A percentile compares a stretch with the other conserved stretches of the same genome.
Evolutionary conservation across 129 eudicot species (phyloP).

Genomic region (Gnaphalium uliginosum): DNA sequence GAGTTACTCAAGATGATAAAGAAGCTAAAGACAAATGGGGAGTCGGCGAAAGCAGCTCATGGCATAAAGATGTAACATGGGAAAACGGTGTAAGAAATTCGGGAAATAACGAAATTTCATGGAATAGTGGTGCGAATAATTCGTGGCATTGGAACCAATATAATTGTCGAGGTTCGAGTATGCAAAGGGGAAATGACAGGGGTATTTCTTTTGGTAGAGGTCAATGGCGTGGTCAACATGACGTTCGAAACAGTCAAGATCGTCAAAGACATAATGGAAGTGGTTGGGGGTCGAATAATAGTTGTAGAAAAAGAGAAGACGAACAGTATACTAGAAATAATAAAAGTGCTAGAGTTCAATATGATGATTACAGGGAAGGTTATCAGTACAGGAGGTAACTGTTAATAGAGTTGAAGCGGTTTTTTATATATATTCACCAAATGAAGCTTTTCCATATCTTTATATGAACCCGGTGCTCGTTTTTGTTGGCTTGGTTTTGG

Average conservation of each 20-base stretch:
- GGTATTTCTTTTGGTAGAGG: slow-evolving; percentile 40
- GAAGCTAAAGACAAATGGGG: slow-evolving; percentile 44
- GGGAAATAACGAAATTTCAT: slow-evolving; percentile 34
- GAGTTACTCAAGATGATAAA: slow-evolving; percentile 22
- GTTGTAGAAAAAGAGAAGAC: slow-evolving; percentile 69
- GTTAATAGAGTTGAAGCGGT: slow-evolving; percentile 28
- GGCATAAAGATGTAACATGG: slow-evolving; percentile 32
- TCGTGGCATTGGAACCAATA: slow-evolving; percentile 47
- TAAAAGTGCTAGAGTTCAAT: slow-evolving; percentile 45
- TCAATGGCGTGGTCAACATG: slow-evolving; percentile 30
- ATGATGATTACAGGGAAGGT: slow-evolving; percentile 30
- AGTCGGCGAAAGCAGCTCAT: slow-evolving; percentile 27
- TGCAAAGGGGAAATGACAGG: slow-evolving; percentile 28
- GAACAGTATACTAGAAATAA: slow-evolving; percentile 46
- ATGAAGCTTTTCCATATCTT: slow-evolving; percentile 15
- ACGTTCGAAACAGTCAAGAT: neutral
- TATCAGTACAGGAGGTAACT: slow-evolving; percentile 34
- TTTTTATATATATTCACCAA: slow-evolving; percentile 15
- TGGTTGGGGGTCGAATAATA: slow-evolving; percentile 35
- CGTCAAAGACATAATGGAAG: slow-evolving; percentile 30
- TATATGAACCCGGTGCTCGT: slow-evolving; percentile 5
- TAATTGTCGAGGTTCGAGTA: neutral
- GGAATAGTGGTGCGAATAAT: slow-evolving; percentile 44
- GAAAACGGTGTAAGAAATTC: slow-evolving; percentile 26
- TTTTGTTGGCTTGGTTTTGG: slow-evolving; percentile 29